phyloP scores from a whole-genome alignment of 2,329 filamentous ascomycete species.

The Amylocarpus encephaloides region DNA sequence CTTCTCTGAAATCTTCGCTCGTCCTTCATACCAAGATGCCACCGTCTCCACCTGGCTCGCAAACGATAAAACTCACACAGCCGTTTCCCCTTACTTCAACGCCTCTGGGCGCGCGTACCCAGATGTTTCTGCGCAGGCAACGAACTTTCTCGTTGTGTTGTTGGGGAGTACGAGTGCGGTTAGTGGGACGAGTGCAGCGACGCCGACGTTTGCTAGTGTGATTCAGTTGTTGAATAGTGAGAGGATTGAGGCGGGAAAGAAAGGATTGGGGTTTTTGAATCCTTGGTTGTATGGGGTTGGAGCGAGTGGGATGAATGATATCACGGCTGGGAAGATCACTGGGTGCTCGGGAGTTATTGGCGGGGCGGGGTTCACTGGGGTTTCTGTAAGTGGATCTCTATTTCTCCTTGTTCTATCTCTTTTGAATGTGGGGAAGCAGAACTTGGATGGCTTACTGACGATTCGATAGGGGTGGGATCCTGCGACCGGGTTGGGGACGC shows the following conservation, averaged over 20 bases:
- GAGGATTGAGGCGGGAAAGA: constrained; percentile 44
- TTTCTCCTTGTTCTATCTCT: background rate
- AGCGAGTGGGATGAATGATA: constrained; percentile 37
- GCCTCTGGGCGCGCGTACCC: constrained; percentile 42
- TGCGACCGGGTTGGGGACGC: constrained; percentile 6
- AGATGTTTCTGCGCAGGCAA: constrained; percentile 50
- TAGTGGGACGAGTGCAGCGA: constrained; percentile 47
- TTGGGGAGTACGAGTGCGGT: constrained; percentile 34
- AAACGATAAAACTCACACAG: constrained; percentile 40
- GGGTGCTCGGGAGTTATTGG: constrained; percentile 32
- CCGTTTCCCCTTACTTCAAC: constrained; percentile 41
- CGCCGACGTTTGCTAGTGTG: constrained; percentile 51
- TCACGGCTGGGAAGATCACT: constrained; percentile 34
- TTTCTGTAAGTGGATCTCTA: constrained; percentile 12
- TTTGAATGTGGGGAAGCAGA: background rate
- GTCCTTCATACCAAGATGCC: constrained; percentile 36
- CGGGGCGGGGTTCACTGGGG: constrained; percentile 21
- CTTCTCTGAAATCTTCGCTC: constrained; percentile 38
- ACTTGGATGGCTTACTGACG: background rate
- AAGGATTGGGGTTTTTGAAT: constrained; percentile 39
- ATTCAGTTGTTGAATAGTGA: constrained; percentile 59
- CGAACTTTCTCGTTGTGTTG: constrained; percentile 43
- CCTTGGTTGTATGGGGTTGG: constrained; percentile 37
- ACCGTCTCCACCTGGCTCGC: constrained; percentile 39
- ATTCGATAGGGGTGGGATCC: constrained; percentile 8